Percentiles rank a stretch among this genome's conserved stretches.
Conservation (phyloP, 371 early-diverging fungal species). For the Phascolomyces articulosus region DNA sequence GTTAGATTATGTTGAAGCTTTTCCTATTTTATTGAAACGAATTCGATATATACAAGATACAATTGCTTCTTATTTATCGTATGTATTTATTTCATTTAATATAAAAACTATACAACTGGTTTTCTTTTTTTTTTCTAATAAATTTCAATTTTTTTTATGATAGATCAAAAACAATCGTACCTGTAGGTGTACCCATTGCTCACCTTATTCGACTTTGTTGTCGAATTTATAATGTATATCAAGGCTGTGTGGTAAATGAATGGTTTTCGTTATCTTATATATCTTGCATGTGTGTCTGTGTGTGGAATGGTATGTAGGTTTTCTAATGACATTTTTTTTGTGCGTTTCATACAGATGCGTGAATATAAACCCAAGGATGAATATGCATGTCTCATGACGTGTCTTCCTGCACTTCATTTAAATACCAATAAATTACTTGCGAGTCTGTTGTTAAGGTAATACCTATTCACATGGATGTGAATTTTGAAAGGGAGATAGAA, state of each 20-base stretch:
- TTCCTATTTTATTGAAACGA: conserved; percentile 42
- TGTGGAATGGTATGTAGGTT: no score
- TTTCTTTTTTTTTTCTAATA: not conserved
- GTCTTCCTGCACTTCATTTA: conserved; percentile 44
- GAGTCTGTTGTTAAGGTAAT: conserved; percentile 46
- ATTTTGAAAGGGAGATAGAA: not conserved
- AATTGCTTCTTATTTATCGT: conserved; percentile 44
- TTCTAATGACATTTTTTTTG: no score
- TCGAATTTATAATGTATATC: conserved; percentile 51
- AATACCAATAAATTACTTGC: conserved; percentile 41
- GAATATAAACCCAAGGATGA: conserved; percentile 25
- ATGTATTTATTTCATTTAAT: conserved; percentile 13
- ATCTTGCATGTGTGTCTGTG: no score
- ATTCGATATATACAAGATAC: conserved; percentile 35
- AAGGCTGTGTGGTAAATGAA: conserved; percentile 43
- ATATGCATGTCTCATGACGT: conserved; percentile 37
- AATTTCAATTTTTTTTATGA: not conserved
- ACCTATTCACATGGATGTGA: not conserved
- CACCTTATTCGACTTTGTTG: conserved; percentile 45
- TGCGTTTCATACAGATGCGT: conserved; percentile 13
- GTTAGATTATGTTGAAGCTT: conserved; percentile 40
- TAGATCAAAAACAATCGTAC: conserved; percentile 31
- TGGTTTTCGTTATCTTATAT: not conserved
- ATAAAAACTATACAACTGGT: not conserved
- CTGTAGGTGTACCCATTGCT: conserved; percentile 49